Base-by-base conservation (phyloP, 257 asterid genomes). In the Prunella vulgaris region DNA sequence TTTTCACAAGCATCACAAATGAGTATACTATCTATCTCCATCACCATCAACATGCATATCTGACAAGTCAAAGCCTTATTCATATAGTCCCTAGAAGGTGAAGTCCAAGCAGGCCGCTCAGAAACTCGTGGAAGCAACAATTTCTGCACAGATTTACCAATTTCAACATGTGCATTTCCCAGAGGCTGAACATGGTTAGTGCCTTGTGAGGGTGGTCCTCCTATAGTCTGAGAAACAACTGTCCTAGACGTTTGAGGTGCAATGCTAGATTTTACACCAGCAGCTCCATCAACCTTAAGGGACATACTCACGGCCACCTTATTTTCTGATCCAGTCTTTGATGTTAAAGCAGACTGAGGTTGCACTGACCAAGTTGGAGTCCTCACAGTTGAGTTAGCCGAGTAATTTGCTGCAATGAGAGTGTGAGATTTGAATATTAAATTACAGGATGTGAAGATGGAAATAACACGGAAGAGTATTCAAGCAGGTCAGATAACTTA, bases 1-100 rank as follows among this genome's bases (percentile, higher is more conserved):
- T 94, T 92, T 63, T 94, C 99, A 77, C 99, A 94, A 72, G 91
- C 88, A 88, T 94, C 99, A 64, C 99, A 94, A 51, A 94, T 82
- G 74, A 89, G 86, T 63, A 92, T 83, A 67, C 69, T 89, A 65
- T 91, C 96, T 76, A 88, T 81, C 17, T 88, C 99, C 8, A 77
- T 84, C 59, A 74, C 70, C 22, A 77, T 76, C 24, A 69, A 75
- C 81, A 60, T 77, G 89, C 99, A 94, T 58, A 87, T 76, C 68
- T 89, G 96, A 69, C 99, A 94, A 62, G 85, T 64, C 83, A 89
- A 74, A 24, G 89, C 83, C 90, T 84, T 86, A 60, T 76, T 87
- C 95, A 94, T 92, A 75, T 91, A 94, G 70, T 92, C 95, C 84
- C 90, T 80, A n/a, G 98, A 89, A 22, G 98, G 97, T 38, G 92